Evolutionary conservation across 768 basidiomycete genomes (phyloP).

Genomic region (Dioszegia crocea): DNA sequence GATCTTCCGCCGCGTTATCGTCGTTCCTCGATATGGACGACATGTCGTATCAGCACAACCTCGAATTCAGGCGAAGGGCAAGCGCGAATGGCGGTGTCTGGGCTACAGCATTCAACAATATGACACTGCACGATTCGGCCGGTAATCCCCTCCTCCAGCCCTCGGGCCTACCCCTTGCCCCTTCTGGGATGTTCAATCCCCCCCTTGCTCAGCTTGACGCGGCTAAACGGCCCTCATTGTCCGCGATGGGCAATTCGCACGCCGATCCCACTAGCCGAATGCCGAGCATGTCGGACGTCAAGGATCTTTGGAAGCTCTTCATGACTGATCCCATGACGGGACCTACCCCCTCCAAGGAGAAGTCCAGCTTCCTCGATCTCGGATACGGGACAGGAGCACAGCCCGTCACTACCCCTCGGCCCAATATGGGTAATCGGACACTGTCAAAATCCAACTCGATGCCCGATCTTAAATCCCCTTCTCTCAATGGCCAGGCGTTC

Average conservation of each 20-base stretch:
- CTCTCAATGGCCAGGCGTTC: not conserved
- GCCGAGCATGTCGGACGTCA: conserved; percentile 40
- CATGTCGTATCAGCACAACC: not conserved
- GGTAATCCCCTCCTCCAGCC: not conserved
- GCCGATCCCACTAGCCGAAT: conserved; percentile 8
- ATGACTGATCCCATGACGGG: conserved; percentile 41
- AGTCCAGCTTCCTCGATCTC: not conserved
- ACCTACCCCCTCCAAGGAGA: conserved; percentile 18
- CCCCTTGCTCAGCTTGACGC: not conserved
- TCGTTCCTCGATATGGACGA: conserved; percentile 10
- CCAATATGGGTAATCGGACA: conserved; percentile 26
- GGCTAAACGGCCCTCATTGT: conserved; percentile 1
- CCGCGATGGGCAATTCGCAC: conserved; percentile 14
- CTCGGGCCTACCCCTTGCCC: not conserved
- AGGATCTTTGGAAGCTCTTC: conserved; percentile 46
- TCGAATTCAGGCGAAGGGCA: conserved; percentile 19
- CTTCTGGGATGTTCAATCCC: not conserved
- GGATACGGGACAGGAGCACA: not conserved
- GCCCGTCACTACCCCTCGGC: conserved; percentile 22
- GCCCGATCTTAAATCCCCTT: conserved; percentile 40
- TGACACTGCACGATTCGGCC: conserved; percentile 34
- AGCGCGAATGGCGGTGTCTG: conserved; percentile 30
- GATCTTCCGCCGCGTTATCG: not conserved
- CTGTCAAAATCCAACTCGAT: conserved; percentile 43
- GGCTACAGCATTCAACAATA: conserved; percentile 41